A percentile compares a stretch with the other conserved stretches of the same genome.
phyloP scores from a whole-genome alignment of 2,329 filamentous ascomycete species.

The Hirsutella rhossiliensis region DNA sequence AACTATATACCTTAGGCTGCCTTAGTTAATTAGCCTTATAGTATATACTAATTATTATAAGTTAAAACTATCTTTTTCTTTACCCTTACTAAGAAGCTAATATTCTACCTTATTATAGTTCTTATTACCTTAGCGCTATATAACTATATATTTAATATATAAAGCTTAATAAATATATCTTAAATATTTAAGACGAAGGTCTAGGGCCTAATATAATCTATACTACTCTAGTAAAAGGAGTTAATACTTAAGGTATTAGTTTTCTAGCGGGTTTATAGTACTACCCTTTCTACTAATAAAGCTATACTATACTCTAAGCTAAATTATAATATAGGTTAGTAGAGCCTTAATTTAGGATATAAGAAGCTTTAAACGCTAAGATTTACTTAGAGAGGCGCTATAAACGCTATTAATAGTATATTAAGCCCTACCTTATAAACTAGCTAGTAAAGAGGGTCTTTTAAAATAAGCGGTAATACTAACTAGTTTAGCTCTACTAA shows the following conservation, averaged over 20 bases:
- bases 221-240: no score
- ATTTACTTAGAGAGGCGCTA: not conserved
- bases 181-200: no score
- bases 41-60: not conserved
- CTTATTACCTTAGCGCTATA: not conserved
- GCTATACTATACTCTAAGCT: not conserved
- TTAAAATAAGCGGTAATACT: no score
- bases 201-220: no score
- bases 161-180: no score
- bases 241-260: no score
- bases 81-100: not conserved
- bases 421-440: no score
- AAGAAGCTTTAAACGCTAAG: not conserved
- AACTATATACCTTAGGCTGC: not conserved
- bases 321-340: not conserved
- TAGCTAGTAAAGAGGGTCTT: no score
- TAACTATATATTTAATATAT: no score
- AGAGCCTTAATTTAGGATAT: not conserved
- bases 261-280: no score
- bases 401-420: not conserved
- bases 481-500: no score
- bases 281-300: no score
- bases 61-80: not conserved
- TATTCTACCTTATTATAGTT: not conserved
- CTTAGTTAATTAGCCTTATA: not conserved